These are phyloP conservation scores for Coniella vitis DNA, from an alignment of 2,329 filamentous ascomycete genomes.

Conservation along the genomic window DNA sequence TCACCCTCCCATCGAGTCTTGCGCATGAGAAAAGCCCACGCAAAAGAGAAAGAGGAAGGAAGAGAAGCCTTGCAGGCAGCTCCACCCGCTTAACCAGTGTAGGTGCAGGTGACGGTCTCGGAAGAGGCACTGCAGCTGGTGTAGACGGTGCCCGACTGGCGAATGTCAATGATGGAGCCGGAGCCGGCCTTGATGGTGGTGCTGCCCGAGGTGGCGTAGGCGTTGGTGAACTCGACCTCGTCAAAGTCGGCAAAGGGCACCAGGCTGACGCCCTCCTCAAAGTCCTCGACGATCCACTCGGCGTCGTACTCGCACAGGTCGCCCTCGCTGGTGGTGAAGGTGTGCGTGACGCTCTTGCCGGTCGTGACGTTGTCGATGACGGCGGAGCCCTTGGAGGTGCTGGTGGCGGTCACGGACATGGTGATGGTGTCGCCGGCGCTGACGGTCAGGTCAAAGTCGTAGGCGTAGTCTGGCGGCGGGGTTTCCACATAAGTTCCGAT, in stretches of 20 bases:
- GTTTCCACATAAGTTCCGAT: not conserved
- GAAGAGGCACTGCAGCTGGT: conserved; percentile 18
- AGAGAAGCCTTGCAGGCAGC: too few species aligned
- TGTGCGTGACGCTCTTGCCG: conserved; percentile 44
- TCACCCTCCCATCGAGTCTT: not conserved
- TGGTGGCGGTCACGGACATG: conserved; percentile 29
- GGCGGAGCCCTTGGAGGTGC: conserved; percentile 35
- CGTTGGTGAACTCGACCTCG: conserved; percentile 35
- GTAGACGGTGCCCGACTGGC: conserved; percentile 60
- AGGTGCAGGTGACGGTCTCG: conserved; percentile 24
- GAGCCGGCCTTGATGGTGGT: conserved; percentile 28
- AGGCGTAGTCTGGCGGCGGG: conserved; percentile 33
- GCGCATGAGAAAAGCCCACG: too few species aligned
- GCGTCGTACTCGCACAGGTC: conserved; percentile 48
- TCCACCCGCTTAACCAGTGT: conserved; percentile 28
- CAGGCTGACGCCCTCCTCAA: conserved; percentile 29
- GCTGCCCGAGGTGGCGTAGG: conserved; percentile 25
- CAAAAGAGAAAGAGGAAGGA: too few species aligned
- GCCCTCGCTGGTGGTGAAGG: conserved; percentile 50
- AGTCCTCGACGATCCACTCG: conserved; percentile 57
- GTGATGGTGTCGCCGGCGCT: conserved; percentile 17
- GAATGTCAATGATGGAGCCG: conserved; percentile 59
- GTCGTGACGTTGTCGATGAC: conserved; percentile 40
- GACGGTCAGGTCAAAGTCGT: conserved; percentile 18
- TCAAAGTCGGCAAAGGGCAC: conserved; percentile 41